These are phyloP conservation scores for Athelia psychrophila DNA, from an alignment of 1,284 basidiomycete species.

Conservation along the genomic window DNA sequence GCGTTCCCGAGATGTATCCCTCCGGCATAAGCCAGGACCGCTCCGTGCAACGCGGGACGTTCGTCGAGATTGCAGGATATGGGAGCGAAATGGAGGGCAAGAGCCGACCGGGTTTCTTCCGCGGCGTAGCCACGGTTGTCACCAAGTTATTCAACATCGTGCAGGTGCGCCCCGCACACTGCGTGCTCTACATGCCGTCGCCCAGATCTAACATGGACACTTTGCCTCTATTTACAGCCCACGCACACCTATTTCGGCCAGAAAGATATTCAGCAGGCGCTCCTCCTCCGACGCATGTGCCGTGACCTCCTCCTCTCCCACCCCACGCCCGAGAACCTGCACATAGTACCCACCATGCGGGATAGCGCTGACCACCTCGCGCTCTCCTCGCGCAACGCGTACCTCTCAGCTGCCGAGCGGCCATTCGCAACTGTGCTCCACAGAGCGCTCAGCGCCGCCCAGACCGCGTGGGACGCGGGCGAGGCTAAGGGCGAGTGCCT, in stretches of 20 bases:
- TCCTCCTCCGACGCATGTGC: slow-evolving; percentile 83
- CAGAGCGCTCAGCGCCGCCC: slow-evolving; percentile 61
- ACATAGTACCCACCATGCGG: slow-evolving; percentile 84
- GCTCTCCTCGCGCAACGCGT: slow-evolving; percentile 89
- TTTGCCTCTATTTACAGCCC: slow-evolving; percentile 50
- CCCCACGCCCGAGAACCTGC: slow-evolving; percentile 66
- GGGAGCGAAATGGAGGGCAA: slow-evolving; percentile 85
- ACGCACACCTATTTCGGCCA: slow-evolving; percentile 95
- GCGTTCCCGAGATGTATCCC: slow-evolving; percentile 83
- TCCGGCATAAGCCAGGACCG: slow-evolving; percentile 82
- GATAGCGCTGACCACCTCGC: slow-evolving; percentile 68
- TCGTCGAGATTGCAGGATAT: slow-evolving; percentile 89
- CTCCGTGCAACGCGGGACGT: slow-evolving; percentile 80
- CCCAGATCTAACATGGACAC: background rate
- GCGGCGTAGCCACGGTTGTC: slow-evolving; percentile 94
- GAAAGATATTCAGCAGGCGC: slow-evolving; percentile 96
- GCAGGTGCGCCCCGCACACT: slow-evolving; percentile 50
- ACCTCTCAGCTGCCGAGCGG: slow-evolving; percentile 69
- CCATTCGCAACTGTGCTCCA: slow-evolving; percentile 67
- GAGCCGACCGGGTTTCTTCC: slow-evolving; percentile 88
- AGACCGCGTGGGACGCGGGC: slow-evolving; percentile 50
- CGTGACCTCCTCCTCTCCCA: slow-evolving; percentile 80
- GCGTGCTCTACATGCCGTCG: background rate
- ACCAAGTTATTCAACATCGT: slow-evolving; percentile 94
- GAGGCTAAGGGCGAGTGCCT: slow-evolving; percentile 55